Evolutionary conservation across 2,329 filamentous ascomycete genomes (phyloP), one percentile per base, ranked within the genome.

Genomic region (Escovopsis weberi): DNA sequence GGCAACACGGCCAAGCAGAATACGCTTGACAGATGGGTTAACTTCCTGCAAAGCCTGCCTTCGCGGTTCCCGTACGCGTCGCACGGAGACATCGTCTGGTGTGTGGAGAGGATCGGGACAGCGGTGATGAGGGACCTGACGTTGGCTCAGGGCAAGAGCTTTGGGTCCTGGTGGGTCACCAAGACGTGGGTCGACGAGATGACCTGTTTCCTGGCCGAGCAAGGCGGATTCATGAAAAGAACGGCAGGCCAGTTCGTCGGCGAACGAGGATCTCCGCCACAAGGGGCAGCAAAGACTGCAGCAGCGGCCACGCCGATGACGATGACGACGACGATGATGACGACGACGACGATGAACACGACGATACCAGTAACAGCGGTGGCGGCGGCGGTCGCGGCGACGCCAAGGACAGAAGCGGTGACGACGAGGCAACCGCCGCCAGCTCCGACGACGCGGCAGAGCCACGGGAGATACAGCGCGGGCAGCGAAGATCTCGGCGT

Each of bases 171-270:
- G 86, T 91, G 85, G 85, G 84, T 95, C 45, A 87, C 87, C 4
- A 94, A 95, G 59, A 88, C 89, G 45, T 96, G 89, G 71, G 75
- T 95, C 41, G 88, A 95, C 55, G 89, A 96, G 64, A 93, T 94
- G 85, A 78, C 87, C 40, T 73, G 82, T 44, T 95, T 93, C 72
- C 69, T 94, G 51, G 86, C 85, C 1, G 86, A 93, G 54, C 80
- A 88, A 53, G 89, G 88, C 40, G 89, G 89, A 0, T 95, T 95
- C 56, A 79, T 95, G 67, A 70, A 71, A 50, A 71, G 72, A 45
- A 74, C 66, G 49, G 62, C 61, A 7, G 62, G 61, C 4, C 60
- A 60, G 10, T 43, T 40, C 19, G 53, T 55, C 7, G 6, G 28
- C 28, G 28, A 30, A 11, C 28, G 6, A 8, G 28, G 6, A 6